Base-by-base conservation (phyloP, 1,284 basidiomycete species). In the Trichosporon coremiiforme region DNA sequence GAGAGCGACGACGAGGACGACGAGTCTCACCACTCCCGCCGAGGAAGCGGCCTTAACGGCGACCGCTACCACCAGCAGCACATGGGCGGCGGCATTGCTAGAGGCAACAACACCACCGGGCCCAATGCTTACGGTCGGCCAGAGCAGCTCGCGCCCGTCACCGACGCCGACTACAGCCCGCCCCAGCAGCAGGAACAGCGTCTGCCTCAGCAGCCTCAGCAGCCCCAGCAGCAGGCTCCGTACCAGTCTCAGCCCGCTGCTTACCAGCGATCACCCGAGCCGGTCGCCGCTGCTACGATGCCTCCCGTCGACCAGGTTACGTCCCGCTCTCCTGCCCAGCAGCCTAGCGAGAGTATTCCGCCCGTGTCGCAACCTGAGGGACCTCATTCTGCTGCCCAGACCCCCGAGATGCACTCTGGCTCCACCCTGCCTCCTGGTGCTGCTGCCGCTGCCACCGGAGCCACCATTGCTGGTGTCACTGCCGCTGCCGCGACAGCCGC, bases 1-100 rank as follows among this genome's bases (percentile, higher is more conserved):
- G 83, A 84, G 71, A 83, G 80, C 25, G 82, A 83, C 13, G 84
- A 83, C n/a, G 41, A 45, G 41, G 85, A 85, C 15, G 82, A 81
- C 2, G 74, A 75, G 20, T 31, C 65, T 25, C 66, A 65, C 60
- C 55, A 68, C 67, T 69, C 68, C 33, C 66, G 71, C 36, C 68
- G 66, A 35, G 68, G 66, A 57, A 38, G 67, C 8, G 67, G 66
- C 20, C n/a, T 71, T 25, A 77, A 75, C 65, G 75, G 71, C 22
- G 55, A 38, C 15, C 64, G 65, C 60, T 45, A 45, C 36, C 36
- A 64, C 63, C 36, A 22, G 31, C 36, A 64, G 22, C 63, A 62
- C 60, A 33, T 31, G 60, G 31, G 60, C 31, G 22, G 60, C 17
- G 60, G 35, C 10, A 7, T 35, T 53, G 17, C 29, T 20, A 31